phyloP scores from a whole-genome alignment of 257 asterid species.

The Ophiorrhiza pumila region DNA sequence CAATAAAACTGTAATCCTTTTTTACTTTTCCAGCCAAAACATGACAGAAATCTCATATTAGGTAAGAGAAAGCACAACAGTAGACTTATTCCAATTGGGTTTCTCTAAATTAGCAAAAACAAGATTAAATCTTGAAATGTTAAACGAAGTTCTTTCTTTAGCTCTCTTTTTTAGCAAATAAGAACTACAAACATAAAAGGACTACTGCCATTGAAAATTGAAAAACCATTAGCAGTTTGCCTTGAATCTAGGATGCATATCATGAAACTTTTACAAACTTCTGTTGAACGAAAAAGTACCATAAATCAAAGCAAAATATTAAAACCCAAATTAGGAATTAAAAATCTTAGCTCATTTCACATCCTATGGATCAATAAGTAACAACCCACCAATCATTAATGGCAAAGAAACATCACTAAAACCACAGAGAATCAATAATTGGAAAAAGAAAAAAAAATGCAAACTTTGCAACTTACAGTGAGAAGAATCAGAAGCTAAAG shows the following conservation, averaged over 20 bases:
- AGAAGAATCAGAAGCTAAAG: slow-evolving; percentile 15
- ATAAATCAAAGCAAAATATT: not conserved
- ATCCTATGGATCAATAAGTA: not conserved
- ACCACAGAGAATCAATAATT: not conserved
- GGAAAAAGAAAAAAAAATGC: not conserved
- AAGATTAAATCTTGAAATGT: not conserved
- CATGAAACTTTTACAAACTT: not conserved
- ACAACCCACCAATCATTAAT: not conserved
- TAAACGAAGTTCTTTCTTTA: not conserved
- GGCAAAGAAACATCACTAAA: not conserved
- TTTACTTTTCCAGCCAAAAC: not conserved
- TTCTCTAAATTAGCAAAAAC: not conserved
- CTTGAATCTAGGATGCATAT: not conserved
- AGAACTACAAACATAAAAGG: not conserved
- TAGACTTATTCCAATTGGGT: not conserved
- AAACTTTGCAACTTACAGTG: slow-evolving; percentile 16
- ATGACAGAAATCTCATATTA: not conserved
- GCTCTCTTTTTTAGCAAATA: not conserved
- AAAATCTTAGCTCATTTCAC: not conserved
- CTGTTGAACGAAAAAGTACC: no score
- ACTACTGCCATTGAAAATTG: not conserved
- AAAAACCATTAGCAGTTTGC: not conserved
- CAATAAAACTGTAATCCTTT: slow-evolving; percentile 2
- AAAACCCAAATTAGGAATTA: not conserved
- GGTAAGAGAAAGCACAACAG: not conserved